Evolutionary conservation across 495 filamentous ascomycete species (phyloP), one percentile per base, ranked within the genome.

Genomic region (Aspergillus bertholletiae): DNA sequence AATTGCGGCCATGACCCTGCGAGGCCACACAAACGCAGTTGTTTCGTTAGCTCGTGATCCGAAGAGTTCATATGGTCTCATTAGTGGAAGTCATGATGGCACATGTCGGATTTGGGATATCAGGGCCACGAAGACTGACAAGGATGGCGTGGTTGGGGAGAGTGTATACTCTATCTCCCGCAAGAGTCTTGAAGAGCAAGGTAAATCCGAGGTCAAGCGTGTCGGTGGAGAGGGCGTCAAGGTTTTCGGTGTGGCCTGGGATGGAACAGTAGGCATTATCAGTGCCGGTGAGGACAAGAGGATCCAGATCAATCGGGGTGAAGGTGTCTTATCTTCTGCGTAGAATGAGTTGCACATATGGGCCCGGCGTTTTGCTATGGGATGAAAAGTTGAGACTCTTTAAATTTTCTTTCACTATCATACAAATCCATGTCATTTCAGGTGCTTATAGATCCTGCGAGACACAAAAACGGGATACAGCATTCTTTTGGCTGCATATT

Each of bases 91-190:
- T 23, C 88, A 94, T 72, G 94, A 98, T 70, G 92, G 94, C 3
- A 96, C 90, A 9, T 90, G 87, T 67, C 80, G 90, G 34, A 80
- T 97, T 32, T 98, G 94, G 94, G 94, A 98, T 77, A 81, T 97
- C 57, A 79, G 94, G 28, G 83, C 81, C 48, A 83, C 81, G 56
- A 84, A 84, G 60, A 80, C 76, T 1, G 88, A 82, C 50, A 86
- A 85, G 56, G 78, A 81, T 41, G 80, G 87, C 27, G 73, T 79
- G 63, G 85, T 95, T 20, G 84, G 89, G 52, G 86, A 95, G 70
- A 82, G 85, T 56, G 86, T 94, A 17, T 94, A 93, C 71, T 80
- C 85, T 17, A 86, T 97, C 60, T 78, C 86, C 60, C 80, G 94
- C 37, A 85, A 91, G 71, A 83, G 83, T 63, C 66, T 78, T 60